Percentiles rank a stretch among this genome's conserved stretches.
Conservation (phyloP, 148 eudicot genomes). For the Polygonum maritimum region DNA sequence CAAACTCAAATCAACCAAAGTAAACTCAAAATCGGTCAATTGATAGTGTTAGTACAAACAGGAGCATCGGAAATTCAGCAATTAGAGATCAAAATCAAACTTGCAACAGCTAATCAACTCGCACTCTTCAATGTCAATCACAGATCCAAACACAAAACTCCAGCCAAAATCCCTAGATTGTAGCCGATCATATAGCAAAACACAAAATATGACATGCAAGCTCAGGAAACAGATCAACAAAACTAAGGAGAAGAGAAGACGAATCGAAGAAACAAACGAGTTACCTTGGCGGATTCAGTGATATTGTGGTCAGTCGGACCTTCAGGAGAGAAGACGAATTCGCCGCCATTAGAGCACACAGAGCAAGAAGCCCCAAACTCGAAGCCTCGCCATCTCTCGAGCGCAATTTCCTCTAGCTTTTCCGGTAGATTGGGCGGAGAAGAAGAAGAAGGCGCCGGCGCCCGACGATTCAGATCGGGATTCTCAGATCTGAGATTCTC, state of each 20-base stretch:
- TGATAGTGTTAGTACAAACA: no score
- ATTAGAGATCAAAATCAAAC: no score
- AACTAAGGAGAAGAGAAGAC: not conserved
- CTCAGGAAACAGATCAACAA: not conserved
- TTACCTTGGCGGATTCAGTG: slow-evolving; percentile 43
- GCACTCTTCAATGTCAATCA: no score
- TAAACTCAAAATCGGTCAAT: no score
- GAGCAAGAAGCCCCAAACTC: not conserved
- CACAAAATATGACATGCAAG: not conserved
- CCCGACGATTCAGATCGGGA: no score
- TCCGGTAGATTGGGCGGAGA: not conserved
- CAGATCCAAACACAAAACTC: not conserved
- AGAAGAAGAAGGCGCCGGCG: no score
- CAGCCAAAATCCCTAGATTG: not conserved
- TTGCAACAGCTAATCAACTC: no score
- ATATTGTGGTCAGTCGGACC: slow-evolving; percentile 15
- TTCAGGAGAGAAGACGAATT: slow-evolving; percentile 18
- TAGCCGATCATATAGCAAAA: not conserved
- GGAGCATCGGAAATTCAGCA: no score
- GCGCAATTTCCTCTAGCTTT: slow-evolving; percentile 10
- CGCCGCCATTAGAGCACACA: slow-evolving; percentile 11
- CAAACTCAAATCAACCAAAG: no score
- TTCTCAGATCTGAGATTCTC: no score
- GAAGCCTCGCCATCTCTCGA: slow-evolving; percentile 11
- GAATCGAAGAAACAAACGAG: not conserved